A percentile compares a stretch with the other conserved stretches of the same genome.
phyloP scores from a whole-genome alignment of 2,329 filamentous ascomycete genomes.

The Pestalotiopsis sp. region DNA sequence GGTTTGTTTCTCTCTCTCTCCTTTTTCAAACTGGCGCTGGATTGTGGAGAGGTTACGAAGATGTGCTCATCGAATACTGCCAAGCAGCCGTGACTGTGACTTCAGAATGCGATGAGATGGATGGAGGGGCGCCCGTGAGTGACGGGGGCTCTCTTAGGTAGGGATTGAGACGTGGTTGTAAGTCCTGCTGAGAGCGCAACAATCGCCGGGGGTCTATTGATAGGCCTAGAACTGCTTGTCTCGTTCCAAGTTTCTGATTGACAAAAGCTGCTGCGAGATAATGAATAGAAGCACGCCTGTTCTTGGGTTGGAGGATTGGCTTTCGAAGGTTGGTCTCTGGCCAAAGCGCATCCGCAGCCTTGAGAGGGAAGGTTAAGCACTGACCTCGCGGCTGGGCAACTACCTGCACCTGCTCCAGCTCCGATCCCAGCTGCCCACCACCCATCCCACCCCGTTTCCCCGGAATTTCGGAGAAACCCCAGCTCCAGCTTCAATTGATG shows the following conservation, averaged over 20 bases:
- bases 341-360: conserved; percentile 6
- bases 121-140: conserved; percentile 3
- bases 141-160: neutral
- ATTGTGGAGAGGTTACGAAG: neutral
- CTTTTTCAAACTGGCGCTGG: neutral
- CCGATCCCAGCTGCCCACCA: neutral
- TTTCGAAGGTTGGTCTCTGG: conserved; percentile 2
- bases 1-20: neutral
- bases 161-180: neutral
- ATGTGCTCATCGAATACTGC: neutral
- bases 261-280: neutral
- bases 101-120: neutral
- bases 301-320: conserved; percentile 5
- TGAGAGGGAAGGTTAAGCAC: conserved; percentile 7
- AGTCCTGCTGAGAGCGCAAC: neutral
- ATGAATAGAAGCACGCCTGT: neutral
- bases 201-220: neutral
- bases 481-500: conserved; percentile 14
- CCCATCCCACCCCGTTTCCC: neutral
- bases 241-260: neutral
- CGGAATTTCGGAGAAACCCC: conserved; percentile 8
- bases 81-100: neutral
- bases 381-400: neutral
- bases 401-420: neutral
- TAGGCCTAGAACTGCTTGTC: neutral